Evolutionary conservation across 768 basidiomycete species (phyloP), one percentile per base, ranked within the genome.

Genomic region (Mycena olivaceomarginata): DNA sequence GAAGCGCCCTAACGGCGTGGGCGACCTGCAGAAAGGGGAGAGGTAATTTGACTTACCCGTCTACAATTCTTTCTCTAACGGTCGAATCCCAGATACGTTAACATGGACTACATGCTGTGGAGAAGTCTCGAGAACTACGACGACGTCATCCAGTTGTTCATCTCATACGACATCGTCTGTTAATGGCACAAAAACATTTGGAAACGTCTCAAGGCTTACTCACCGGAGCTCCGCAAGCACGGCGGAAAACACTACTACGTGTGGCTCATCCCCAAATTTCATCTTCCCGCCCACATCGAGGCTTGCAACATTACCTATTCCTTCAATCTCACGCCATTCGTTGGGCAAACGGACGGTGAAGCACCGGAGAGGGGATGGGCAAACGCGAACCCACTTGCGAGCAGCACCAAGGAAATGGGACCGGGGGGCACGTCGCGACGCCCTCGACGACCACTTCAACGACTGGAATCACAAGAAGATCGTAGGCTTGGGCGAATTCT

Each of bases 341-440:
- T 87, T 56, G 88, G 87, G 37, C 85, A 86, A 22, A 82, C 87
- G 7, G 81, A 84, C 8, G 85, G 82, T 0, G 88, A 90, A 69
- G 80, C 80, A 0, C 75, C 81, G 0, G 80, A 84, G 51, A 84
- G 87, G 31, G 86, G 87, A 0, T 85, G 82, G 80, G 70, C 80
- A 0, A 84, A 79, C 1, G 72, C 82, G 2, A 88, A 89, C 68
- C 74, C 80, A 0, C 72, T 84, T 0, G 85, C 86, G 10, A 69
- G 77, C 0, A 87, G 86, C 57, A 88, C 86, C 0, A 78, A 80
- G n/a, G 86, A 89, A 46, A 89, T 88, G 88, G 86, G 85, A n/a
- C 0, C 81, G 79, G 40, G 82, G 73, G 1, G 43, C 73, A 13
- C 43, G 67, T 1, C 73, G 45, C 2, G 73, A 74, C 46, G 20